phyloP scores from a whole-genome alignment of 78 protist species.

The Guillardia theta region DNA sequence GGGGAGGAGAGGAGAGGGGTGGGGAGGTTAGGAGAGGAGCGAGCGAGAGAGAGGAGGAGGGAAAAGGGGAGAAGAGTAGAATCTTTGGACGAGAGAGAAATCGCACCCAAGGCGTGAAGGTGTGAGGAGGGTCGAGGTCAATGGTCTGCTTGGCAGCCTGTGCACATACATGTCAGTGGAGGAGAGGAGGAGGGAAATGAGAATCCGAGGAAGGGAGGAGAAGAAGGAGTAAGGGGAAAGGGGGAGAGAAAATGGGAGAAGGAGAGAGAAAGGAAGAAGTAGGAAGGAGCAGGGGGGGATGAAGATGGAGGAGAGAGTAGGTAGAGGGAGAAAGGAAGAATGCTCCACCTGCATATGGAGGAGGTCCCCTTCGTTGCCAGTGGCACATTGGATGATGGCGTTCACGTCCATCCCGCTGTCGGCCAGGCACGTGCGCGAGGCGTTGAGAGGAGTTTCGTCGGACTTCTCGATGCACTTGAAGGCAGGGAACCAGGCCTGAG shows the following conservation, averaged over 20 bases:
- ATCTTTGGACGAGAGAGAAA: background rate
- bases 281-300: too few relatives aligned
- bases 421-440: background rate
- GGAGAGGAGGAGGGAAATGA: too few relatives aligned
- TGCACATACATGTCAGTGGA: too few relatives aligned
- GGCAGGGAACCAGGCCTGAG: conserved; percentile 14
- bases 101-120: background rate
- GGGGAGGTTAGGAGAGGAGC: background rate
- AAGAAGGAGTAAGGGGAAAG: too few relatives aligned
- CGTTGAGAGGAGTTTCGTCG: background rate
- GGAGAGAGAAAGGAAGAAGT: too few relatives aligned
- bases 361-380: background rate
- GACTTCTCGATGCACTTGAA: conserved; percentile 13
- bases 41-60: background rate
- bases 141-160: background rate
- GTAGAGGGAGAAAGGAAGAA: too few relatives aligned
- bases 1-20: background rate
- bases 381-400: background rate
- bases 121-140: background rate
- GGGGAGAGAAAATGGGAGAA: too few relatives aligned
- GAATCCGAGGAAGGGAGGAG: too few relatives aligned
- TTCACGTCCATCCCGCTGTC: background rate
- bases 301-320: too few relatives aligned
- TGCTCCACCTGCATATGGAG: background rate
- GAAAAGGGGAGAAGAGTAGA: background rate